Base-by-base conservation (phyloP, 1,284 basidiomycete species). In the Rhodofomes roseus region DNA sequence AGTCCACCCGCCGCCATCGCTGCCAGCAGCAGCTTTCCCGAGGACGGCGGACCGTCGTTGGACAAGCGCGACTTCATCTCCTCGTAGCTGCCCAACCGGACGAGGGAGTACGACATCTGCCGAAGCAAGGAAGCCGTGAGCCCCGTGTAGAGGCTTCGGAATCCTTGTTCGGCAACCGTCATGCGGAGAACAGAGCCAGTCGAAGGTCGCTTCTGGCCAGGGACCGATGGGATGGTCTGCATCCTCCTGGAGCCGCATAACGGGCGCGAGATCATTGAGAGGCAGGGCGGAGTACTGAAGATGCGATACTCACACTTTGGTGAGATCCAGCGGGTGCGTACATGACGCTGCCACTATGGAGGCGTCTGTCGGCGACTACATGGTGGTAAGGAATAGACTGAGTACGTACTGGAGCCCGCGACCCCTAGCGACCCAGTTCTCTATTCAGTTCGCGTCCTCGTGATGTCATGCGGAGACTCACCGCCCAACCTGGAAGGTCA, bases 31-130 rank as follows among this genome's bases (percentile, higher is more conserved):
- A 92, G 77, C 54, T 80, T 77, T 9, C 76, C 68, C 2, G 83
- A 76, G 5, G 83, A 83, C 14, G 86, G 78, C 9, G 62, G 71
- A 4, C 82, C 79, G 54, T 79, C 70, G 62, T 73, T 70, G 14
- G 83, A 80, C 50, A 91, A 67, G 12, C 75, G 73, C 23, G 76
- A 72, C 69, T 92, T 92, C 70, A 90, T 80, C 58, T 86, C 83
- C 72, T 96, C 94, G 71, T 96, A 96, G 36, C 82, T 84, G 37
- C 93, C 93, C 55, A 96, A 79, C 16, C 94, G 88, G 53, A 94
- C 92, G 57, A 96, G 81, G 0, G 92, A 93, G 71, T 96, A 96
- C 9, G 92, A 89, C 93, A 96, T 95, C 76, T 96, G 94, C 51
- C 94, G 85, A 68, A 96, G 77, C 46, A 95, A 75, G 2, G 93